Base-by-base conservation (phyloP, 1,284 basidiomycete species). In the Neotropicomus parvogracilis region DNA sequence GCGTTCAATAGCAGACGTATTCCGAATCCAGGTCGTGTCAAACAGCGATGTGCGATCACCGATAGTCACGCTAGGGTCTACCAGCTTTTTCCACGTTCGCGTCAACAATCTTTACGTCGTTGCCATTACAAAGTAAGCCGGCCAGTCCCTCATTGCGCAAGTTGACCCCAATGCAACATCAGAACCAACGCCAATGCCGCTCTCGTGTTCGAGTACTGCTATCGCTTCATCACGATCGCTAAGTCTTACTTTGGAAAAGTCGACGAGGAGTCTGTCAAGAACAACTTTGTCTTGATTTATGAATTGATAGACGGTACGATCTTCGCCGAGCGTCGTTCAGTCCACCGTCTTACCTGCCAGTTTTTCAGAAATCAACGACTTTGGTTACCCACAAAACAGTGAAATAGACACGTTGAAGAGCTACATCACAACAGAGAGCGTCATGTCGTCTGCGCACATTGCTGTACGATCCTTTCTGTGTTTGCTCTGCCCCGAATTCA, bases 361-460 rank as follows among this genome's bases (percentile, higher is more conserved):
- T 14, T 28, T 34, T 66, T 20, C 46, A 97, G 95, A 99, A 72
- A 97, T 98, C 66, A 85, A 92, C 63, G 95, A 99, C 71, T 99
- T 98, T 72, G 95, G 97, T 34, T 99, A 95, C 71, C 95, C 95
- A n/a, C 97, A 99, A 68, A 99, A 97, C 67, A 95, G 93, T 56
- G 95, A 99, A 69, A 93, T 90, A 39, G 95, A 98, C 67, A 97
- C 95, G 5, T 76, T 99, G 38, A 99, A 99, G 72, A 89, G 91
- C 60, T 97, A 97, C 67, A 98, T 99, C 55, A 98, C 95, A 14
- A 98, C 95, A 0, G 95, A 99, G 70, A 93, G 93, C 54, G 85
- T 99, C 46, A 88, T 97, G 57, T 92, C 91, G 65, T 72, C 85
- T 66, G 75, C 85, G 59, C 72, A 80, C 44, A 90, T 90, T 45